phyloP scores from a whole-genome alignment of 2,329 filamentous ascomycete species.

The Paramyrothecium roridum region DNA sequence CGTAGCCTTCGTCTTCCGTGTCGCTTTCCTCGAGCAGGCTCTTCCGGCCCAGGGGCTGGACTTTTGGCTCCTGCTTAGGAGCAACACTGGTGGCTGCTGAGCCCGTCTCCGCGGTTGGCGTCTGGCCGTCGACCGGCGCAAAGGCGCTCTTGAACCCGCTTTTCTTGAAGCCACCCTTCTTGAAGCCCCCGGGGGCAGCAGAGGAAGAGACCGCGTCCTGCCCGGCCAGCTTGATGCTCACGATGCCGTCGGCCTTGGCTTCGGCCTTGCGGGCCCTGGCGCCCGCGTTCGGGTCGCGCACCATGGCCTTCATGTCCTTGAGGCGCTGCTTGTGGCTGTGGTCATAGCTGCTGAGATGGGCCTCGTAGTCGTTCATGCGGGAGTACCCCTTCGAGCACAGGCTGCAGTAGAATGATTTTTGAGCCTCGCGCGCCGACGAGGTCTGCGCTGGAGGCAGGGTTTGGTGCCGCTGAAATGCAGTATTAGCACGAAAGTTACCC shows the following conservation, averaged over 20 bases:
- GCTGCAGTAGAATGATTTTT: conserved; percentile 78
- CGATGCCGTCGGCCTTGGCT: conserved; percentile 65
- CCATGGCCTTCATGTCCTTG: conserved; percentile 84
- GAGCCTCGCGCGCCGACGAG: conserved; percentile 67
- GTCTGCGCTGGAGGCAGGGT: conserved; percentile 58
- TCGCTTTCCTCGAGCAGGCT: conserved; percentile 49
- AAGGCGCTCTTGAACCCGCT: conserved; percentile 80
- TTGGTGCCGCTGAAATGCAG: conserved; percentile 44
- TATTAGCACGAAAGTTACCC: conserved; percentile 7
- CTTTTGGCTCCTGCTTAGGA: conserved; percentile 7
- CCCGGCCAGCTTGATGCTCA: conserved; percentile 60
- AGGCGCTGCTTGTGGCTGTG: conserved; percentile 91
- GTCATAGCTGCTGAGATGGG: conserved; percentile 91
- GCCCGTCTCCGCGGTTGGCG: conserved; percentile 33
- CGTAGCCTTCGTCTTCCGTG: conserved; percentile 69
- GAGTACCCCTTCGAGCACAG: conserved; percentile 93
- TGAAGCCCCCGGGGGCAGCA: conserved; percentile 47
- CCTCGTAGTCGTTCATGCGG: conserved; percentile 94
- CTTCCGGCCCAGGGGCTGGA: conserved; percentile 16
- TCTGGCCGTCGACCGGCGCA: conserved; percentile 44
- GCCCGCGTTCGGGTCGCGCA: conserved; percentile 65
- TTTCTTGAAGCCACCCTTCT: conserved; percentile 75
- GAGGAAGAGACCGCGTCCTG: conserved; percentile 22
- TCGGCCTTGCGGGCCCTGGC: conserved; percentile 67
- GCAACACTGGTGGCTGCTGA: conserved; percentile 26